Evolutionary conservation across 2,329 filamentous ascomycete genomes (phyloP), one percentile per base, ranked within the genome.

Genomic region (Trichoderma koningiopsis): DNA sequence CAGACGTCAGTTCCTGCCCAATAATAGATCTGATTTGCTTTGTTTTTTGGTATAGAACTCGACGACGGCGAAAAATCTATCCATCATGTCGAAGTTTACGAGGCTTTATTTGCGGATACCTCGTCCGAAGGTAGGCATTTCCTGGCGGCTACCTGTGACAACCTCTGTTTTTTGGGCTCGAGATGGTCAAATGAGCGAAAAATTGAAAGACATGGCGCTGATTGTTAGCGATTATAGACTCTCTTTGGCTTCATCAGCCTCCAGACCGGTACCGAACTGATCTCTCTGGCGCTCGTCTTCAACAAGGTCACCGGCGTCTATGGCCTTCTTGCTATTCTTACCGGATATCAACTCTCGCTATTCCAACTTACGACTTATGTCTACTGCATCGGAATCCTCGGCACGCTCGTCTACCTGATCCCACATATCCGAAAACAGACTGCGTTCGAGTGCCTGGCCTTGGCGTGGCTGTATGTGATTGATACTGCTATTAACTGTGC

Each of bases 291-390:
- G 13, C 88, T 97, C 72, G 86, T 96, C 68, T 90, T 97, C 82
- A 97, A 97, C 86, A 97, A 97, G 81, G 88, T 94, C 73, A 95
- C 93, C 61, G 94, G 94, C 69, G 85, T 97, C 74, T 97, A 97
- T 81, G 94, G 94, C 73, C 86, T 97, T 55, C 90, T 97, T 74
- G 94, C 94, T 70, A 87, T 97, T 74, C 84, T 97, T 72, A 97
- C 94, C 29, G 95, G 95, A 77, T 94, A 92, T 80, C 85, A 91
- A 74, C 88, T 97, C 72, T 94, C 93, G 66, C 85, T 89, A 35
- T 86, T 96, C 29, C 95, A 97, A 80, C 86, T 97, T 69, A 92
- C 91, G 69, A 96, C 96, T 86, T 97, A 97, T 84, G 86, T 97
- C 60, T 97, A 97, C 85, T 96, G 92, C 31, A 86, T 96, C 71